Evolutionary conservation across 2,329 filamentous ascomycete genomes (phyloP), one percentile per base, ranked within the genome.

Genomic region (Tolypocladium nubicola): DNA sequence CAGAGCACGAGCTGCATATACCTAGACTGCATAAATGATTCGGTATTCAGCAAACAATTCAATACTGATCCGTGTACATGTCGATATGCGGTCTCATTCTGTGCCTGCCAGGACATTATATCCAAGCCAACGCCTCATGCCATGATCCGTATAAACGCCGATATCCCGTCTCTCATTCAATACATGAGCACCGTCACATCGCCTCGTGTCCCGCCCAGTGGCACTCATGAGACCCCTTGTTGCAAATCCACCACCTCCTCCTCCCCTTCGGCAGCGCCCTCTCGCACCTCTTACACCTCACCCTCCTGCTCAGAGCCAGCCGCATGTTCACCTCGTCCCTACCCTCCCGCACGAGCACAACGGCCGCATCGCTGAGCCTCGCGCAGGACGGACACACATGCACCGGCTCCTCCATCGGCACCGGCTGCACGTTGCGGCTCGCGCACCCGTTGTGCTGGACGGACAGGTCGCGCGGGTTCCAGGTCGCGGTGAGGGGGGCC

Each of bases 201-300:
- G 41, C n/a, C 19, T 61, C 57, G 49, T 62, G 61, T 13, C 61
- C 61, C 19, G 43, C 40, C 61, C 61, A 62, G 40, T 59, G 56
- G 43, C 61, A 62, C 43, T 62, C 61, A 45, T 62, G 61, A 2
- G 11, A 11, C 8, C 58, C 59, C 2, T 21, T 10, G 30, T 45
- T 47, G 41, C 61, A 62, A n/a, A 62, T 56, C 57, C 60, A 62
- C 61, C 61, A 62, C 49, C 61, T 57, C 56, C 57, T 47, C 49
- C 41, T 49, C 23, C 54, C 56, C 47, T 23, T 40, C 13, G 50
- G 23, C 4, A 62, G 43, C 7, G 49, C 43, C 45, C 52, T 56
- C 55, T 62, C 57, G 26, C 61, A 62, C 47, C 55, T 30, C 8
- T 11, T 39, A 38, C 61, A 62, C 49, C 59, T 47, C n/a, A 62